Evolutionary conservation across 768 basidiomycete species (phyloP).

Genomic region (Amanita fuliginea): DNA sequence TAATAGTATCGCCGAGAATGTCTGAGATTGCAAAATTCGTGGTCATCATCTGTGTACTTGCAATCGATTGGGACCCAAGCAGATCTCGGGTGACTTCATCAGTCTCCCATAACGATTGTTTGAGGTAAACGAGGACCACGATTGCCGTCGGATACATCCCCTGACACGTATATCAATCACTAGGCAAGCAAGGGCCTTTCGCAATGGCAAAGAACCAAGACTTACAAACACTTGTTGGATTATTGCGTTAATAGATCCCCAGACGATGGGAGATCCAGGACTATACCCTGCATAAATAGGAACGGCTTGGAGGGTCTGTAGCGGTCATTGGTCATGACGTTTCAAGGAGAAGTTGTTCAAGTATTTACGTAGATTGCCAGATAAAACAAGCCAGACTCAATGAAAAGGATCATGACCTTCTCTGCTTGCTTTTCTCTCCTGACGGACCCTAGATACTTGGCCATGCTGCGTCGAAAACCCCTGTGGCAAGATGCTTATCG

Average conservation of each 20-base stretch:
- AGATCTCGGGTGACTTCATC: neutral
- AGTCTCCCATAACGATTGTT: slow-evolving; percentile 2
- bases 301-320: slow-evolving; percentile 19
- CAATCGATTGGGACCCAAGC: too few relatives aligned
- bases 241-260: slow-evolving; percentile 18
- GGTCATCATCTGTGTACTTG: too few relatives aligned
- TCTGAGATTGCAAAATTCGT: too few relatives aligned
- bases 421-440: slow-evolving; percentile 16
- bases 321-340: neutral
- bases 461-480: slow-evolving; percentile 16
- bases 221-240: slow-evolving; percentile 18
- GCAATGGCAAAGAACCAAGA: neutral
- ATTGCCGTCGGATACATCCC: slow-evolving; percentile 4
- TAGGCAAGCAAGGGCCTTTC: neutral
- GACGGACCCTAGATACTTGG: slow-evolving; percentile 13
- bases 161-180: neutral
- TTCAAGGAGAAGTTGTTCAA: neutral
- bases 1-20: too few relatives aligned
- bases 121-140: slow-evolving; percentile 2
- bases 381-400: slow-evolving; percentile 19
- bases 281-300: slow-evolving; percentile 19
- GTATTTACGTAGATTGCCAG: slow-evolving; percentile 16
- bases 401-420: slow-evolving; percentile 15
- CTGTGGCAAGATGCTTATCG: slow-evolving; percentile 3
- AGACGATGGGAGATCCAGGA: slow-evolving; percentile 12